Base-by-base conservation (phyloP, 106 monocot genomes). In the Phalaenopsis equestris region DNA sequence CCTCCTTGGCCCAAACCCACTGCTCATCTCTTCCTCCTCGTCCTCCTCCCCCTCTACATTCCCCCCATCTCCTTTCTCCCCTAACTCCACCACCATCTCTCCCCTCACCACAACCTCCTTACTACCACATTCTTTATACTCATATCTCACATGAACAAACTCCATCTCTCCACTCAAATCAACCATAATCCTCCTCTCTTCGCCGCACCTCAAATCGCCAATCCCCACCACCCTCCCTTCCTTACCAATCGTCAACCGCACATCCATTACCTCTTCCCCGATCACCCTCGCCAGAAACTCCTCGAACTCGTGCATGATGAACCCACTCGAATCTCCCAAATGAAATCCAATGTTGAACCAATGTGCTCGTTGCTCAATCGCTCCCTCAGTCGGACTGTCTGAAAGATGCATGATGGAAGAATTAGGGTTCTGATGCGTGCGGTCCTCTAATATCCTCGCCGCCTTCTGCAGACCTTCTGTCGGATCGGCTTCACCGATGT, bases 271-370 rank as follows among this genome's bases (percentile, higher is more conserved):
- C 47, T 83, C 82, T 3, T 94, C 97, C 4, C 92, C 97, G 41
- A 97, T 78, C 79, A 97, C 79, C 47, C 85, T 80, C 16, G 77
- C 79, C 41, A 97, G 75, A 78, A 92, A 92, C 73, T 97, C 97
- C 80, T 94, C 90, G 41, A 96, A 96, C 79, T 93, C 93, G 14
- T 93, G 93, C 96, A 97, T 97, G 43, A 97, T 85, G 37, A 90
- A 87, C 72, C 91, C 96, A 17, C 82, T 88, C 2, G 88, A 88
- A 24, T 72, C 80, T 8, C 93, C 91, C 7, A 87, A 91, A 6
- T 92, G 93, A 56, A 90, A 88, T 1, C 93, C 93, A 18, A 97
- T 80, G 30, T 90, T 87, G 67, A 94, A 94, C 61, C 82, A 78
- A 70, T 94, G 88, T 0, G 80, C 82, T 17, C 76, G 43, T 12